phyloP scores from a whole-genome alignment of 2,329 filamentous ascomycete species.

The Drechslera avenae region DNA sequence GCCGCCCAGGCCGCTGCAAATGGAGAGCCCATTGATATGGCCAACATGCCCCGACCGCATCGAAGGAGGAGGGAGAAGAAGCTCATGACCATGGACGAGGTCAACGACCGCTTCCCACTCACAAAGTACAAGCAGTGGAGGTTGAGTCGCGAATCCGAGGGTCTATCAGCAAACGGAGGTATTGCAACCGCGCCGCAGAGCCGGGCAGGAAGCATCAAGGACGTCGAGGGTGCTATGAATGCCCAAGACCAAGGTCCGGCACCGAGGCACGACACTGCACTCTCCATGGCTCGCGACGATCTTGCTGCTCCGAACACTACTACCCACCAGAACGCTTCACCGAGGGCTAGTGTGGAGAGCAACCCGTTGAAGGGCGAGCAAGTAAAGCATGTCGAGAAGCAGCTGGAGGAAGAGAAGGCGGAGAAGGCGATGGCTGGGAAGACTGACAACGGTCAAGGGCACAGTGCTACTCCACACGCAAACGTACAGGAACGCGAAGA shows the following conservation, averaged over 20 bases:
- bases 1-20: slow-evolving; percentile 76
- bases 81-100: slow-evolving; percentile 98
- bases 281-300: slow-evolving; percentile 53
- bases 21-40: slow-evolving; percentile 81
- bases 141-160: slow-evolving; percentile 78
- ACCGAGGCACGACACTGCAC: slow-evolving; percentile 43
- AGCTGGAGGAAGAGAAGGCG: slow-evolving; percentile 4
- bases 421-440: slow-evolving; percentile 27
- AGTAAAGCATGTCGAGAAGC: slow-evolving; percentile 31
- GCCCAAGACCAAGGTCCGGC: slow-evolving; percentile 41
- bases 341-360: slow-evolving; percentile 32
- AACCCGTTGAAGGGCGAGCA: slow-evolving; percentile 13
- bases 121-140: slow-evolving; percentile 97
- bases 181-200: slow-evolving; percentile 73
- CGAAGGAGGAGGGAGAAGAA: slow-evolving; percentile 94
- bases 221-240: slow-evolving; percentile 58
- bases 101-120: slow-evolving; percentile 95
- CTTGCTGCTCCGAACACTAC: slow-evolving; percentile 49
- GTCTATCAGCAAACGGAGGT: slow-evolving; percentile 81
- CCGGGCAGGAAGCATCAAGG: slow-evolving; percentile 73
- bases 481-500: slow-evolving; percentile 46
- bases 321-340: slow-evolving; percentile 26
- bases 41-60: slow-evolving; percentile 83
- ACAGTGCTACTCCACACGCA: slow-evolving; percentile 21
- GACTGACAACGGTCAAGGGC: slow-evolving; percentile 32